phyloP scores from a whole-genome alignment of 2,329 filamentous ascomycete genomes.

The Aspergillus latus region DNA sequence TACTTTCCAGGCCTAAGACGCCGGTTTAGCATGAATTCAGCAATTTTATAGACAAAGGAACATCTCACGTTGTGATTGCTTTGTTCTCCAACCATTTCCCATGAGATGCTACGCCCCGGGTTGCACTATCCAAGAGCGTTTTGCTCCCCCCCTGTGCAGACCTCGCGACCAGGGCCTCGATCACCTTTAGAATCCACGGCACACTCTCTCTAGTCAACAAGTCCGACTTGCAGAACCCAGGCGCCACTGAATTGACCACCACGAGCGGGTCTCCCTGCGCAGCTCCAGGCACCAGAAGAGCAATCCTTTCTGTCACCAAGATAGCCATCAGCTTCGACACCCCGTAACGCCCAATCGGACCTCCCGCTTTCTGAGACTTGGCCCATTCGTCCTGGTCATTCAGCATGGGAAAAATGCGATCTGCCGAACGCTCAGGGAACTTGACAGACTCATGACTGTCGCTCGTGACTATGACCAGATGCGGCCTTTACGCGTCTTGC shows the following conservation, averaged over 20 bases:
- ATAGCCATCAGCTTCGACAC: conserved; percentile 20
- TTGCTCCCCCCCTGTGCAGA: conserved; percentile 15
- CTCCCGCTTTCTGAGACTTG: neutral
- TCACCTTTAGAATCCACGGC: conserved; percentile 15
- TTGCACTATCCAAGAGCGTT: conserved; percentile 13
- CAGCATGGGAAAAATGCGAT: conserved; percentile 3
- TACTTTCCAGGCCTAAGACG: conserved; percentile 7
- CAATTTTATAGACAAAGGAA: no score
- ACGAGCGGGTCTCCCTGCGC: conserved; percentile 13
- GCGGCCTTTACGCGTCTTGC: conserved; percentile 10
- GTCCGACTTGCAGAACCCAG: conserved; percentile 26
- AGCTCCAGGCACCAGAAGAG: conserved; percentile 10
- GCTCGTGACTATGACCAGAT: conserved; percentile 24
- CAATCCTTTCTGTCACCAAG: conserved; percentile 13
- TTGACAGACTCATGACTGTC: conserved; percentile 24
- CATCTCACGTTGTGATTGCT: conserved; percentile 10
- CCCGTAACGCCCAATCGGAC: conserved; percentile 14
- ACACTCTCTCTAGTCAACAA: conserved; percentile 16
- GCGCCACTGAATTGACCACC: conserved; percentile 26
- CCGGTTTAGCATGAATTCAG: no score
- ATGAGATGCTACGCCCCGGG: conserved; percentile 10
- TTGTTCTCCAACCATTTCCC: conserved; percentile 17
- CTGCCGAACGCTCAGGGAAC: conserved; percentile 18
- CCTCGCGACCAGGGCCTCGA: conserved; percentile 12
- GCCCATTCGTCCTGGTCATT: conserved; percentile 1